A percentile compares a stretch with the other conserved stretches of the same genome.
These are phyloP conservation scores for Peniophora sp. DNA, from an alignment of 1,284 basidiomycete species.

Conservation along the genomic window DNA sequence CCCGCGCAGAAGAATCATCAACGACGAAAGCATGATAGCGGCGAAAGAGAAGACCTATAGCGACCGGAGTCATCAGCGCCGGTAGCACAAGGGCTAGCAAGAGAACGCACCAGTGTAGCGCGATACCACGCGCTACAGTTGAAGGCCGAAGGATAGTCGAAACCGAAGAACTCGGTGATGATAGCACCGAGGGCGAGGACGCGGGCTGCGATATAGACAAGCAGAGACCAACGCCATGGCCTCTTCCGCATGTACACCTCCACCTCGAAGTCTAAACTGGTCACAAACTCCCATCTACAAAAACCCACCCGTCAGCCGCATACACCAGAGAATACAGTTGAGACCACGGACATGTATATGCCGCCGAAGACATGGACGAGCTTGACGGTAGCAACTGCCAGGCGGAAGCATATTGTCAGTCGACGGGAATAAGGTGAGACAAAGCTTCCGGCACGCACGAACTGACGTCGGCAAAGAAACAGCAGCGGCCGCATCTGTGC, in stretches of 20 bases:
- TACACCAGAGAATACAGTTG: background rate
- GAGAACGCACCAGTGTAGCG: background rate
- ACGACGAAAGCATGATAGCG: conserved; percentile 7
- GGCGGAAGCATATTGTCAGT: background rate
- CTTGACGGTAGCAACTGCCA: conserved; percentile 7
- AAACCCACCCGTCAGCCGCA: background rate
- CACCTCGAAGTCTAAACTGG: conserved; percentile 9
- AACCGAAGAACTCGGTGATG: conserved; percentile 6
- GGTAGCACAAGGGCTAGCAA: background rate
- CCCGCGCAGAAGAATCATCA: conserved; percentile 9
- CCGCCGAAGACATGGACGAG: conserved; percentile 8
- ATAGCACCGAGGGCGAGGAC: conserved; percentile 4
- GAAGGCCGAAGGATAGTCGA: conserved; percentile 3
- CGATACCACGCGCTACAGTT: conserved; percentile 5
- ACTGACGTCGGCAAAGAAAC: no score
- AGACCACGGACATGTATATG: conserved; percentile 6
- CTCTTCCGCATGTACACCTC: conserved; percentile 8
- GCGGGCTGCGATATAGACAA: conserved; percentile 5
- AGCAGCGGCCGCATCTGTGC: no score
- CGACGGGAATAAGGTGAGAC: no score
- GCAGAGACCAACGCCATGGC: conserved; percentile 7
- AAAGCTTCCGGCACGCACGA: no score
- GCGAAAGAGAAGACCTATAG: conserved; percentile 6
- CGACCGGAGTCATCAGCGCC: conserved; percentile 2
- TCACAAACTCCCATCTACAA: conserved; percentile 10